phyloP scores from a whole-genome alignment of 306 rosid species.

The Potentilla sterilis region DNA sequence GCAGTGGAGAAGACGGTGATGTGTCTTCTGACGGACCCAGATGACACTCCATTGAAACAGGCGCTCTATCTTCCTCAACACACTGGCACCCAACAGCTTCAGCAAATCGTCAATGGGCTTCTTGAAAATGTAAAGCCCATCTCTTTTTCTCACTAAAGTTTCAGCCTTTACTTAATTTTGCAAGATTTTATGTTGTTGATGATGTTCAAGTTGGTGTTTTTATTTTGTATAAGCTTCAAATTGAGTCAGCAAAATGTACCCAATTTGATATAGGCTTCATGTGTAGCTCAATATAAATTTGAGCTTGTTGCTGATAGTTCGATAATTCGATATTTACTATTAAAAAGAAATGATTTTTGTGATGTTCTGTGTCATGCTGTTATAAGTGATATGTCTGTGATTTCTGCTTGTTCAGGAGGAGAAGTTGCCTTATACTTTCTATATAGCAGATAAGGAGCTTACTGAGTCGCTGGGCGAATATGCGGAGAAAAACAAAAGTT shows the following conservation, averaged over 20 bases:
- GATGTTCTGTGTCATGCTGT: not conserved
- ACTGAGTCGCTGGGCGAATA: slow-evolving; percentile 64
- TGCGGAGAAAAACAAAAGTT: slow-evolving; percentile 79
- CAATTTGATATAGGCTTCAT: not conserved
- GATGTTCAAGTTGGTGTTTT: not conserved
- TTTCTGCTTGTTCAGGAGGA: slow-evolving; percentile 60
- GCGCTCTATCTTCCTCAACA: slow-evolving; percentile 72
- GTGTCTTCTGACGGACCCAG: slow-evolving; percentile 75
- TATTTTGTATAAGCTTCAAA: not conserved
- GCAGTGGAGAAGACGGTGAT: slow-evolving; percentile 48
- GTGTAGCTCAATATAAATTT: not conserved
- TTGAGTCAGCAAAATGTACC: not conserved
- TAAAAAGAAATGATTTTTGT: not conserved
- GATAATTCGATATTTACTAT: not conserved
- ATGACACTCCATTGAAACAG: slow-evolving; percentile 57
- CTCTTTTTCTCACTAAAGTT: not conserved
- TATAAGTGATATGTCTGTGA: no score
- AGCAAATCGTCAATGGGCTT: slow-evolving; percentile 73
- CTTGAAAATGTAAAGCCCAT: slow-evolving; percentile 47
- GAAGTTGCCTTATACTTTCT: slow-evolving; percentile 84
- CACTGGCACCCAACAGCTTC: slow-evolving; percentile 68
- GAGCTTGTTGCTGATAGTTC: not conserved
- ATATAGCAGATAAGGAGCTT: slow-evolving; percentile 76
- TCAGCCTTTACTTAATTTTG: not conserved
- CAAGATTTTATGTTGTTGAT: not conserved